Base-by-base conservation (phyloP, 768 basidiomycete species). In the Termitomyces sp. region DNA sequence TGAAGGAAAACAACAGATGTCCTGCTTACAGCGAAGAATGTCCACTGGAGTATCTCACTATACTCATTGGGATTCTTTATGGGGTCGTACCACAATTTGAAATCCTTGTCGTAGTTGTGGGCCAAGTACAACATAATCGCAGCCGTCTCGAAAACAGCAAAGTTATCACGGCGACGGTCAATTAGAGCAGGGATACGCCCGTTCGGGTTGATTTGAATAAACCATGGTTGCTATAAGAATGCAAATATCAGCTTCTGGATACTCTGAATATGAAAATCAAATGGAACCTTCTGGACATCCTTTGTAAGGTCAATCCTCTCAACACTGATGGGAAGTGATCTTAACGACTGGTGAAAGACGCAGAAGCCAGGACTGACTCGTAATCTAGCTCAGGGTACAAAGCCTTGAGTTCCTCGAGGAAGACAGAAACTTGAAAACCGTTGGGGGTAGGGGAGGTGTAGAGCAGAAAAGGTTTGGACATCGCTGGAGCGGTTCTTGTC, bases 91-190 rank as follows among this genome's bases (percentile, higher is more conserved):
- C 73, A 80, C 65, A 94, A 88, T 63, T 42, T 37, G 24, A 52
- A 82, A 78, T 68, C 79, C 72, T 77, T 85, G 71, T 96, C 94
- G 65, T 88, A 94, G 66, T 87, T 83, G 66, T 91, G 86, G 22
- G 78, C 78, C 52, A 96, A 82, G 68, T 90, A 95, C n/a, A 93
- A 71, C 53, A 94, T 71, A 59, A 96, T 93, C 12, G 92, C 91
- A 2, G 87, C 83, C 5, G 83, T 85, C 67, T 93, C 91, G 62
- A 92, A 92, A 39, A 91, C 81, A 6, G 63, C 62, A 65, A 91
- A 91, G 63, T 85, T 72, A 61, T 82, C 75, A 60, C 83, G 80
- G 24, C 76, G 72, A 55, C 77, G 80, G 67, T 92, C 87, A 36
- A 84, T 74, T 36, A 92, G 71, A 28, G 79, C 78, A 5, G 90